Percentiles rank a stretch among this genome's conserved stretches.
phyloP scores from a whole-genome alignment of 2,329 filamentous ascomycete genomes.

The Stagonosporopsis vannaccii region DNA sequence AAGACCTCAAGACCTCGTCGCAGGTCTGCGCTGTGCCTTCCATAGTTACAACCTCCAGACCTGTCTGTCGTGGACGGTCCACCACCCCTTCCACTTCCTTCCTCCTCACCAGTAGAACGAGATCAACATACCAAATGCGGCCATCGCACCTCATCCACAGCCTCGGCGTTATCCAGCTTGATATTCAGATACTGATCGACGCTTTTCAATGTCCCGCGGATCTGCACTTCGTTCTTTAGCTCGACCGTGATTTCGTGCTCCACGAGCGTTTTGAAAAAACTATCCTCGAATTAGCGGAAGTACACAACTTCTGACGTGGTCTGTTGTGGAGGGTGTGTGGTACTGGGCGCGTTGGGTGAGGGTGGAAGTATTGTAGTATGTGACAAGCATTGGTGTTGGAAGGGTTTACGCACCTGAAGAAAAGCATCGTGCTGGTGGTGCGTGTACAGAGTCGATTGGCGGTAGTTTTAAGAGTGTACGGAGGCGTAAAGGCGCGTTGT shows the following conservation, averaged over 20 bases:
- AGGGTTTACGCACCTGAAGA: conserved; percentile 57
- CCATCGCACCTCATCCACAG: conserved; percentile 92
- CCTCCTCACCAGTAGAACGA: not conserved
- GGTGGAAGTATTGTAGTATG: not conserved
- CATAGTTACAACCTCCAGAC: too few relatives aligned
- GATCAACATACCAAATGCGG: conserved; percentile 75
- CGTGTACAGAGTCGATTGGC: too few relatives aligned
- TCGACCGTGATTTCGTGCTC: conserved; percentile 97
- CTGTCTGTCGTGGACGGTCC: too few relatives aligned
- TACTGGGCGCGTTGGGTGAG: not conserved
- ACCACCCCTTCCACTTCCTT: not conserved
- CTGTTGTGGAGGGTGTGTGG: not conserved
- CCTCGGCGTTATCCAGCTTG: conserved; percentile 94
- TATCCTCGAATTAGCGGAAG: conserved; percentile 23
- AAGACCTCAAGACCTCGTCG: not conserved
- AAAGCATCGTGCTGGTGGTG: conserved; percentile 53
- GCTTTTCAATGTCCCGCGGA: conserved; percentile 92
- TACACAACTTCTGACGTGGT: too few relatives aligned
- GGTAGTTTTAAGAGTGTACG: not conserved
- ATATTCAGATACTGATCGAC: conserved; percentile 99
- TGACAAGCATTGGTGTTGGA: not conserved
- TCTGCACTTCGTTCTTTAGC: conserved; percentile 98
- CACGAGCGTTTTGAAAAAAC: conserved; percentile 98
- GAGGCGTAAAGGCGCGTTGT: not conserved
- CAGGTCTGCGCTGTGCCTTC: not conserved